Evolutionary conservation across 495 filamentous ascomycete species (phyloP), one percentile per base, ranked within the genome.

Genomic region (Trichoderma asperelloides): DNA sequence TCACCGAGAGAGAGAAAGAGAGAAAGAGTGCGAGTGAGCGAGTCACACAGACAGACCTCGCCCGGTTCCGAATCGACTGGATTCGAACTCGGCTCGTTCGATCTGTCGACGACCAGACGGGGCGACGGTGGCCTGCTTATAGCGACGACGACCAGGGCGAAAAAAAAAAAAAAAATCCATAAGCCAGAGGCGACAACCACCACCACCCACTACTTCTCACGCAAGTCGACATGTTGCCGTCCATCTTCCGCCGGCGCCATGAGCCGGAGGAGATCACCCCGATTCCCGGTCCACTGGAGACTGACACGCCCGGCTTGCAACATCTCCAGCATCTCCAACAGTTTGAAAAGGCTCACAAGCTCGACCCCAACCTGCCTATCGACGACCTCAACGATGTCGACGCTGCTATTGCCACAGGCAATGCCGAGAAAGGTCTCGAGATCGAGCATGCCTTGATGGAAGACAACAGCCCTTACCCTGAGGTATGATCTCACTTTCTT

Each of bases 381-480:
- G 84, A 89, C 51, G 80, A 88, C 30, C 74, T 83, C 64, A 80
- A 87, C 62, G 85, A 84, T 69, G 80, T 89, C 51, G 84, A 88
- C 30, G 80, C 84, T 30, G 86, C 83, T 15, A 78, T 89, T n/a
- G 72, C 82, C 65, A 81, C 81, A 1, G 70, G 75, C 40, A 81
- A 89, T 74, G 74, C 79, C 39, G 82, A 83, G 66, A 79, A 82
- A 49, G 81, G 82, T 27, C 73, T 79, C 55, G 82, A 80, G 55
- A 78, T 89, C 64, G 84, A 86, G 57, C 77, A 83, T 60, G 84
- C 85, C 41, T 70, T 90, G 25, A 74, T 87, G 45, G 81, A 82
- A 66, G 87, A 91, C 51, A 83, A 91, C 71, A 90, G 87, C 25
- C 87, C 87, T 21, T 91, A 91, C 68, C 86, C 87, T 49, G 86